Evolutionary conservation across 805 yeast genomes (phyloP), one percentile per base, ranked within the genome.

Genomic region (Candida tibetensis): DNA sequence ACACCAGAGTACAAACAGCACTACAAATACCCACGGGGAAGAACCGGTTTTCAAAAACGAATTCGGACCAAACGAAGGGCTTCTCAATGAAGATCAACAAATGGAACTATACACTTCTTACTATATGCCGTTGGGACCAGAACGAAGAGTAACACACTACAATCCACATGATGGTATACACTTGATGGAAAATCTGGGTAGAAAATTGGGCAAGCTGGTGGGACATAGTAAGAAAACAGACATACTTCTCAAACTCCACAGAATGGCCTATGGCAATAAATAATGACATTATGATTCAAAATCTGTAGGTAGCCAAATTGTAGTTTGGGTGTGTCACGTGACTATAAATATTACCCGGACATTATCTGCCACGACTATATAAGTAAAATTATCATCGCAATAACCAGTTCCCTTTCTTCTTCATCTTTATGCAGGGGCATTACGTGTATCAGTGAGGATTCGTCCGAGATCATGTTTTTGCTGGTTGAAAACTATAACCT

Each of bases 391-490:
- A 39, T 32, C 17, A 26, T 29, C 30, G 23, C 28, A 39, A 33
- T 39, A 33, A 35, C 37, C 39, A 42, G 23, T 41, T 41, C 36
- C 53, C 53, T 63, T 61, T 48, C 46, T 50, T 71, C 74, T 63
- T 65, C 73, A 86, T 90, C 97, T 83, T 91, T 91, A 88, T 91
- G 98, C 99, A 85, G 84, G 99, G 98, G 98, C 96, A 91, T 89
- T 91, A 93, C 98, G 96, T 95, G 95, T 88, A 89, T 91, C 98
- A 90, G 96, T 91, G 99, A 91, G 98, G 99, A 93, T 89, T 90
- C 96, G 96, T 93, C 99, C 98, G 99, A 91, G 99, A 89, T 90
- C 95, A 95, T 91, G 98, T 93, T 87, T 91, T 91, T 91, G 99
- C 99, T 91, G 95, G 97, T 91, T 93, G 97, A 93, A 91, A 93